Base-by-base conservation (phyloP, 2,329 filamentous ascomycete species). In the Stagonosporopsis cucurbitacearum region DNA sequence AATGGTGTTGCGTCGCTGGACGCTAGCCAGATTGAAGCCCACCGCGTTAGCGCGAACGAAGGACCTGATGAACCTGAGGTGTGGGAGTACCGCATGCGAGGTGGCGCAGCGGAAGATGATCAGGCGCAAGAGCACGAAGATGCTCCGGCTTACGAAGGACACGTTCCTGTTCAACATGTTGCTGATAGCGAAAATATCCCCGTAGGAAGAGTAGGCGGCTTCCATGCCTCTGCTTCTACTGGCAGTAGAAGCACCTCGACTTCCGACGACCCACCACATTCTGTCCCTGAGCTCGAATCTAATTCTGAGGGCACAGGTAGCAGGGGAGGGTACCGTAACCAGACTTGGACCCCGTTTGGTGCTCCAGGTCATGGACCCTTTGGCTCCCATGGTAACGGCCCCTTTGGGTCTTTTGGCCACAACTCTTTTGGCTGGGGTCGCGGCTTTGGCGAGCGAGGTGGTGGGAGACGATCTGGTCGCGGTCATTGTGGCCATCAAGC, bases 11-110 rank as follows among this genome's bases (percentile, higher is more conserved):
- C 65, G 11, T 60, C 70, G 1, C 45, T 70, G 12, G 64, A 69
- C 39, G 66, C 67, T 5, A 68, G 64, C 28, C 60, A 70, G 42
- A 56, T 74, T 17, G 66, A 72, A 53, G 66, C 65, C 4, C 65
- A 66, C 33, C 63, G 66, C n/a, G 50, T 67, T 7, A 67, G 64
- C 4, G 32, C 57, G 2, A 66, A 66, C 7, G 64, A 70, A 47
- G 60, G 65, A 7, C 64, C 63, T 13, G 42, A 61, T 19, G 59
- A 65, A 15, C 63, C 63, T 13, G 64, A 70, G 26, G 48, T 70
- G 5, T 65, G 67, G 60, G 69, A 70, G 46, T 68, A 67, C 41
- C 62, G 65, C 1, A 53, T 68, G 20, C 60, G 58, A 43, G 66
- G 54, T 2, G 63, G 68, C 36, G 7, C 57, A 66, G 32, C 25